Evolutionary conservation across 495 filamentous ascomycete genomes (phyloP), one percentile per base, ranked within the genome.

Genomic region (Aspergillus sparsus): DNA sequence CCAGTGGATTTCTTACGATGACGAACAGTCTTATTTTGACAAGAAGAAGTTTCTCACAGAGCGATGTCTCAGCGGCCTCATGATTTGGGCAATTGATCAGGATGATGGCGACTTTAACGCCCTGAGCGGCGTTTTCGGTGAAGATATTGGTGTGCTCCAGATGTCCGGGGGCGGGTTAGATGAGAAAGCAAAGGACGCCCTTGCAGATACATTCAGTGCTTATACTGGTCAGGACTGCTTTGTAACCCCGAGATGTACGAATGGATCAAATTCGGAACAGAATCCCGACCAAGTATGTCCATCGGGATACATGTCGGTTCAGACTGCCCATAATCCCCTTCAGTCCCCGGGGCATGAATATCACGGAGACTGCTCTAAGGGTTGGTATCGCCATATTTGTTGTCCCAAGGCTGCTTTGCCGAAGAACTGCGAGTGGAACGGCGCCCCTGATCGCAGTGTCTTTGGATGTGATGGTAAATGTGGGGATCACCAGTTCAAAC

Each of bases 1-100:
- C 49, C 70, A 74, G 45, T 83, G 80, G 80, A 68, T 82, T 4
- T 71, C 67, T 0, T 83, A 69, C 53, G 71, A 83, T 55, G 76
- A 80, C 58, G 55, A 35, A 3, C 58, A 73, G 11, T 78, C 77
- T 0, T 68, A 79, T 49, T 45, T 67, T 49, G 36, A 57, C 10
- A 80, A 81, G 63, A 58, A 27, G 27, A 31, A 55, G 16, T 61
- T 32, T 8, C n/a, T 47, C 16, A 41, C 27, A 1, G 50, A 42
- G 6, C 27, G 21, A 7, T 47, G 42, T 41, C 44, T 61, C 1
- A 27, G 39, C 27, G 58, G 58, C 6, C 8, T 49, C 1, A 54
- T 61, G 58, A 55, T 61, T 11, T 61, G 58, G 51, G 39, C 58
- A 1, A 42, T 61, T 2, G 50, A 61, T 15, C 58, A 61, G 18